phyloP scores from a whole-genome alignment of 345 rosid genomes.

The Durio zibethinus region DNA sequence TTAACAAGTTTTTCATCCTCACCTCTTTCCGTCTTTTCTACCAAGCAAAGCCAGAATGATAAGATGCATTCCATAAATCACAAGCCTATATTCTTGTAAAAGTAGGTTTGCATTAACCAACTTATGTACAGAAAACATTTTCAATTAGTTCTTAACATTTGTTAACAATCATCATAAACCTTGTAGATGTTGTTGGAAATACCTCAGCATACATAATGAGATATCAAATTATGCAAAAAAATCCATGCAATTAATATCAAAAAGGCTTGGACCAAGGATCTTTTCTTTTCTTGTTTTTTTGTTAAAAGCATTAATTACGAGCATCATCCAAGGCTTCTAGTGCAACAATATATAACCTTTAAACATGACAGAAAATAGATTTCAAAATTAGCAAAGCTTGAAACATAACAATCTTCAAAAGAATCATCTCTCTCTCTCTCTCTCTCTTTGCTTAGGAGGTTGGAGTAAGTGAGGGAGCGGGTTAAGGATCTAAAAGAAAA shows the following conservation, averaged over 20 bases:
- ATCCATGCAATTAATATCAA: background rate
- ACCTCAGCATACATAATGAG: background rate
- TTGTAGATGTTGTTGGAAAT: background rate
- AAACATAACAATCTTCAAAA: background rate
- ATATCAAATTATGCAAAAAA: background rate
- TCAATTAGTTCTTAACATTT: background rate
- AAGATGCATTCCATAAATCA: background rate
- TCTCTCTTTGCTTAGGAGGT: background rate
- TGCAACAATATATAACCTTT: background rate
- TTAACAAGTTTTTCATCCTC: too few species aligned
- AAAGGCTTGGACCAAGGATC: background rate
- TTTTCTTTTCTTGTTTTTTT: background rate
- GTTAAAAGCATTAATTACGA: too few species aligned
- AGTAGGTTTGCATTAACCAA: background rate
- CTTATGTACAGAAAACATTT: background rate
- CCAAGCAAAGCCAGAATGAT: too few species aligned
- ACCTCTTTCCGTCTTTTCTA: too few species aligned
- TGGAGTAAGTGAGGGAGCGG: too few species aligned
- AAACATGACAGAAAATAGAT: background rate
- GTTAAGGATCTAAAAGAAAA: background rate
- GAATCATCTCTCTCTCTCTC: background rate
- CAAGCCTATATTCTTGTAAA: background rate
- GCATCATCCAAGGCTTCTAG: too few species aligned
- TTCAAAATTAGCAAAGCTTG: background rate
- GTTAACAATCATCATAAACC: background rate